These are phyloP conservation scores for Besnoitia besnoiti DNA, from an alignment of 169 alveolate genomes.

Conservation along the genomic window DNA sequence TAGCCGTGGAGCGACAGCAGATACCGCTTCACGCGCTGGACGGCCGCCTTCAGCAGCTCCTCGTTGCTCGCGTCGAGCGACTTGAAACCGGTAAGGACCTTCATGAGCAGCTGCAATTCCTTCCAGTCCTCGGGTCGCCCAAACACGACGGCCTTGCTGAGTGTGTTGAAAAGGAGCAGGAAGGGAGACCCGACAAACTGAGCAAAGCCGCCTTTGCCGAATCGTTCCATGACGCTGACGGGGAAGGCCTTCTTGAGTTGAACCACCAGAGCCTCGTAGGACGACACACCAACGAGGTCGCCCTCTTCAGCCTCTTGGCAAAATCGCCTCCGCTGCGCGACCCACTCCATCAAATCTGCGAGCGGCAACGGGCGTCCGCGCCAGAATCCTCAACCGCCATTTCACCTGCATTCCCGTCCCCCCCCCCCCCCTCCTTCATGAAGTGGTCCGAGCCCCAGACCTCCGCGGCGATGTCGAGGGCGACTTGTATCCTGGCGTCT, in stretches of 20 bases:
- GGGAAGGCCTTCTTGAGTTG: not conserved
- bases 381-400: not conserved
- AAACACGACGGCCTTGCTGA: not conserved
- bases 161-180: not conserved
- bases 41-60: not conserved
- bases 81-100: not conserved
- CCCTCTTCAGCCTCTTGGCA: not conserved
- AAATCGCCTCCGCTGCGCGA: not conserved
- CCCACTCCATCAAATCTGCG: not conserved
- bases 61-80: not conserved
- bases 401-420: not conserved
- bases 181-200: not conserved
- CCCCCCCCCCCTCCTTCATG: not conserved
- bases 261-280: not conserved
- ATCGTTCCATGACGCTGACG: not conserved
- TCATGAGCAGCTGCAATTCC: not conserved
- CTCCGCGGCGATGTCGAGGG: not conserved
- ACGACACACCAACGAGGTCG: not conserved
- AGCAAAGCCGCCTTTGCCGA: not conserved
- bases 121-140: not conserved
- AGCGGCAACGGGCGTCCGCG: not conserved
- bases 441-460: not conserved
- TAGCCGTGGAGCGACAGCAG: not conserved
- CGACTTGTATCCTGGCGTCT: not conserved
- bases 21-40: not conserved